Percentiles rank a stretch among this genome's conserved stretches.
phyloP scores from a whole-genome alignment of 805 yeast species.

The Kodamaea kakaduensis region DNA sequence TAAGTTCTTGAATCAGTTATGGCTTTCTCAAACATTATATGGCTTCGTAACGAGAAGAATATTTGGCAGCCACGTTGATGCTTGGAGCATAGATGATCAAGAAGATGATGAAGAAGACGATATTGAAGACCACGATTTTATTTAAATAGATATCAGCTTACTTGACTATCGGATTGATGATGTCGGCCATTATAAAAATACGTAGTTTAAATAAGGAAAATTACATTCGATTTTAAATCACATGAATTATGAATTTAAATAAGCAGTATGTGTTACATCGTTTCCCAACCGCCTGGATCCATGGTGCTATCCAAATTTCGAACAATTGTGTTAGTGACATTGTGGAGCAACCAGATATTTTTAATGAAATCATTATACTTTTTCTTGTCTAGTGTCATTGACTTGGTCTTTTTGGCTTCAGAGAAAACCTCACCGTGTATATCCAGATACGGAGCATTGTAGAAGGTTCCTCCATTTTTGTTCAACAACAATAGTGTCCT shows the following conservation, averaged over 20 bases:
- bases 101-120: slow-evolving; percentile 7
- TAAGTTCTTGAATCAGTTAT: slow-evolving; percentile 51
- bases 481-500: slow-evolving; percentile 60
- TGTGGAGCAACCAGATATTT: slow-evolving; percentile 74
- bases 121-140: not conserved
- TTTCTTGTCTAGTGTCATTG: slow-evolving; percentile 57
- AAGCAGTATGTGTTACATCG: too few species aligned
- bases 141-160: too few species aligned
- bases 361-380: slow-evolving; percentile 66
- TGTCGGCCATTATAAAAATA: not conserved
- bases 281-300: slow-evolving; percentile 97
- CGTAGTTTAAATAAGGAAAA: slow-evolving; percentile 1
- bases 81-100: slow-evolving; percentile 6
- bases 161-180: too few species aligned
- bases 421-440: slow-evolving; percentile 82
- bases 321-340: slow-evolving; percentile 70
- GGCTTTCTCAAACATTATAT: slow-evolving; percentile 58
- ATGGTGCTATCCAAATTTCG: slow-evolving; percentile 72
- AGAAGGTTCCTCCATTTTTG: slow-evolving; percentile 78
- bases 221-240: too few species aligned
- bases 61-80: slow-evolving; percentile 20
- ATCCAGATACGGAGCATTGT: slow-evolving; percentile 80
- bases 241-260: too few species aligned
- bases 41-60: slow-evolving; percentile 40
- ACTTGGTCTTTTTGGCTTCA: slow-evolving; percentile 66